Base-by-base conservation (phyloP, 176 grass and related monocot species). In the Cocos nucifera region DNA sequence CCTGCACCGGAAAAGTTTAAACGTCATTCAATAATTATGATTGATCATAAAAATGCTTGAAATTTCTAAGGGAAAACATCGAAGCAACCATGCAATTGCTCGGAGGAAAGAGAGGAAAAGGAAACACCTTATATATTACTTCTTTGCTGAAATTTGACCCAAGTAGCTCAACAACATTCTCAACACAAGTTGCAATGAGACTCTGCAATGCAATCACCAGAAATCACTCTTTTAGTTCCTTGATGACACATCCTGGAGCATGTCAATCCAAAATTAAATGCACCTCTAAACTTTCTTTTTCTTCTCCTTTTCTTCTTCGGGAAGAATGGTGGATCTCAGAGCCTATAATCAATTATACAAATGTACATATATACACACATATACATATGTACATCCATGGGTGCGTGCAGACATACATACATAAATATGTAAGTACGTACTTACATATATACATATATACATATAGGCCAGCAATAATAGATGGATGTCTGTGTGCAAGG, bases 121-220 rank as follows among this genome's bases (percentile, higher is more conserved):
- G 39, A 1, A 72, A 60, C 29, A 97, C 92, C 92, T 96, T 80
- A 57, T 76, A 88, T 23, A 91, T 56, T 30, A 97, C 17, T 70
- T 97, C 83, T 85, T 89, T 97, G 61, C 84, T 78, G 6, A 91
- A 91, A 75, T 91, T 97, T 53, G 87, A 73, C 59, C 73, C 54
- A 74, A 97, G 87, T 59, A 91, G 71, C 51, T 76, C 80, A 7
- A 81, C 87, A 67, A 69, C 75, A 85, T 88, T 97, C 58, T 85
- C 75, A 29, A 76, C 63, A 50, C 83, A 90, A 49, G 59, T 77
- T 67, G 80, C 62, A 17, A 97, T 51, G 49, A 97, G 86, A 80
- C 35, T 60, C 86, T 97, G 73, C 64, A 69, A 59, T 10, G 55
- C 18, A 67, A 30, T 26, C 54, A 49, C 19, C 44, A 18, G 4